These are phyloP conservation scores for Tremella mesenterica DNA, from an alignment of 768 basidiomycete species.

Conservation along the genomic window DNA sequence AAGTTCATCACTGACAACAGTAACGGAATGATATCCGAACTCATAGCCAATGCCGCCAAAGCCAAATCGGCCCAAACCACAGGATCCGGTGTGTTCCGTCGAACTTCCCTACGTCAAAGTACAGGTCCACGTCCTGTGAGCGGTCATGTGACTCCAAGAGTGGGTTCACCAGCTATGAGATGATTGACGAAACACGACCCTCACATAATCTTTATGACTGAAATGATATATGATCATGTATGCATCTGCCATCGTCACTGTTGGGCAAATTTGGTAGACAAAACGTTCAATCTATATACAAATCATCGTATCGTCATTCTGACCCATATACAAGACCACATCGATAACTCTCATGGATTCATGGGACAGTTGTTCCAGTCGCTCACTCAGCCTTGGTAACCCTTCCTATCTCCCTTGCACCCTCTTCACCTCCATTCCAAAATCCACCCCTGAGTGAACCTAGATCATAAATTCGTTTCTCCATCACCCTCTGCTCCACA, in stretches of 20 bases:
- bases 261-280: too few species aligned
- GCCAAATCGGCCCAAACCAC: slow-evolving; percentile 36
- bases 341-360: neutral
- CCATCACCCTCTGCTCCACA: slow-evolving; percentile 5
- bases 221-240: neutral
- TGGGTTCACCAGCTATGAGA: slow-evolving; percentile 23
- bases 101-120: slow-evolving; percentile 16
- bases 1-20: slow-evolving; percentile 45
- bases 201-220: too few species aligned
- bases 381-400: slow-evolving; percentile 34
- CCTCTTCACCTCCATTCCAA: slow-evolving; percentile 43
- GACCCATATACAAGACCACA: too few species aligned
- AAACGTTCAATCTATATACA: too few species aligned
- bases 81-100: slow-evolving; percentile 36
- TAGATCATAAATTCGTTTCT: slow-evolving; percentile 11
- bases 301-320: too few species aligned
- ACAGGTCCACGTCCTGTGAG: slow-evolving; percentile 18
- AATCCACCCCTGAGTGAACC: slow-evolving; percentile 20
- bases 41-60: slow-evolving; percentile 71
- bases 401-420: slow-evolving; percentile 35
- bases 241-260: neutral
- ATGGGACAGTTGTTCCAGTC: neutral
- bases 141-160: slow-evolving; percentile 24
- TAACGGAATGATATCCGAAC: slow-evolving; percentile 83
- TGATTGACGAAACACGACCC: neutral